Evolutionary conservation across 2,329 filamentous ascomycete species (phyloP).

Genomic region (Ambrosiella cleistominuta): DNA sequence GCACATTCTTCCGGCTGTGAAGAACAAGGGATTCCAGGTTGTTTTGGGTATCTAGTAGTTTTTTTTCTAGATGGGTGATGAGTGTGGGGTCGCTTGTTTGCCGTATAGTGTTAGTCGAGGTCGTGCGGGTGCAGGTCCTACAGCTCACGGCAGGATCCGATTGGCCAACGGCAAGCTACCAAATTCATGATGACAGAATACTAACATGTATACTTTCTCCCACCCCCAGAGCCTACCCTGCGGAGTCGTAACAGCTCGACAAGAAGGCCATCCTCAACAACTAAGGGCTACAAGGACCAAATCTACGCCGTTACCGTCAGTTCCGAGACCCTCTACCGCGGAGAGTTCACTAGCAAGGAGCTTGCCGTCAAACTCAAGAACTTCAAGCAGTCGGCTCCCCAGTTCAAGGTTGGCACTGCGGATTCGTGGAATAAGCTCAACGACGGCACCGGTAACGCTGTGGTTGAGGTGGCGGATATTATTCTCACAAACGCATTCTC

Average conservation of each 20-base stretch:
- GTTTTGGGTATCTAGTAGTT: slow-evolving; percentile 51
- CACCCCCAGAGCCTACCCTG: slow-evolving; percentile 36
- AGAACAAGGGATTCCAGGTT: slow-evolving; percentile 46
- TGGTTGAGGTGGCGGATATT: slow-evolving; percentile 43
- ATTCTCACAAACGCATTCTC: slow-evolving; percentile 50
- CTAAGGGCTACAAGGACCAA: slow-evolving; percentile 33
- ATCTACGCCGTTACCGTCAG: slow-evolving; percentile 55
- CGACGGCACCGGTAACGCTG: slow-evolving; percentile 47
- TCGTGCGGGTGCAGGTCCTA: not conserved
- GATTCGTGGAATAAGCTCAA: slow-evolving; percentile 58
- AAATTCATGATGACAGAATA: too few species aligned
- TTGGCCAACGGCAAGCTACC: too few species aligned
- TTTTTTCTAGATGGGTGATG: not conserved
- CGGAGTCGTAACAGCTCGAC: slow-evolving; percentile 43
- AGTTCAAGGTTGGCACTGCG: slow-evolving; percentile 45
- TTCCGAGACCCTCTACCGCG: slow-evolving; percentile 52
- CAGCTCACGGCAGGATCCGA: too few species aligned
- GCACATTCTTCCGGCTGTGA: slow-evolving; percentile 47
- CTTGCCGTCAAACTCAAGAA: slow-evolving; percentile 44
- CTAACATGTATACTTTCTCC: too few species aligned
- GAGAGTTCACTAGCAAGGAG: slow-evolving; percentile 43
- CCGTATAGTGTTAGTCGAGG: not conserved
- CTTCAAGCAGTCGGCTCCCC: slow-evolving; percentile 36
- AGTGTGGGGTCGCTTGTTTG: not conserved
- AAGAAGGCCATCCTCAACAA: slow-evolving; percentile 30